A percentile compares a stretch with the other conserved stretches of the same genome.
phyloP scores from a whole-genome alignment of 495 filamentous ascomycete species.

The Lophium mytilinum region DNA sequence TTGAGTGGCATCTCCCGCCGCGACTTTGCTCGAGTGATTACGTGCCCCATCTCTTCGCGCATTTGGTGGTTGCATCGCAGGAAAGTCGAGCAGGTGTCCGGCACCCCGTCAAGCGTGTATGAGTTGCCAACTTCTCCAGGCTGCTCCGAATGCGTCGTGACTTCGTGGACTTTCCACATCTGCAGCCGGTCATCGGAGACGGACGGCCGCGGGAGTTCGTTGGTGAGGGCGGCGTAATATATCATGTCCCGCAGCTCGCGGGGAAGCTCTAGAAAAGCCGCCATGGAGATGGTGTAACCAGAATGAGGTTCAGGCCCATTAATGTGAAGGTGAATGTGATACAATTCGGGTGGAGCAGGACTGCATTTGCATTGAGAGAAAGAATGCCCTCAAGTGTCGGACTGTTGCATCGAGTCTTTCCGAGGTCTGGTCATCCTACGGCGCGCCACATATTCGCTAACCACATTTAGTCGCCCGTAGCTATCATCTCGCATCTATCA shows the following conservation, averaged over 20 bases:
- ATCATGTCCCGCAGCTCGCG: conserved; percentile 22
- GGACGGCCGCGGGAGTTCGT: conserved; percentile 5
- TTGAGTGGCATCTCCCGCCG: conserved; percentile 7
- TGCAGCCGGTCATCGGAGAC: conserved; percentile 10
- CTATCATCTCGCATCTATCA: too few species aligned
- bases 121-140: conserved; percentile 15
- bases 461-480: too few species aligned
- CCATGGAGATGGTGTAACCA: not conserved
- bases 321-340: not conserved
- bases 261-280: conserved; percentile 14
- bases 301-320: not conserved
- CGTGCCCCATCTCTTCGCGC: conserved; percentile 10
- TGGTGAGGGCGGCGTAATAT: conserved; percentile 9
- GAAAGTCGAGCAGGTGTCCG: conserved; percentile 12
- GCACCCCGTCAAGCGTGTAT: conserved; percentile 3
- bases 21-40: not conserved
- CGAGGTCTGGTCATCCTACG: too few species aligned
- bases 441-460: too few species aligned
- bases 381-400: too few species aligned
- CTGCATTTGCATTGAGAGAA: too few species aligned
- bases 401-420: too few species aligned
- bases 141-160: conserved; percentile 2
- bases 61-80: conserved; percentile 15
- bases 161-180: conserved; percentile 2
- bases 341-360: too few species aligned